Evolutionary conservation across 768 basidiomycete genomes (phyloP), one percentile per base, ranked within the genome.

Genomic region (Psilocybe tampanensis): DNA sequence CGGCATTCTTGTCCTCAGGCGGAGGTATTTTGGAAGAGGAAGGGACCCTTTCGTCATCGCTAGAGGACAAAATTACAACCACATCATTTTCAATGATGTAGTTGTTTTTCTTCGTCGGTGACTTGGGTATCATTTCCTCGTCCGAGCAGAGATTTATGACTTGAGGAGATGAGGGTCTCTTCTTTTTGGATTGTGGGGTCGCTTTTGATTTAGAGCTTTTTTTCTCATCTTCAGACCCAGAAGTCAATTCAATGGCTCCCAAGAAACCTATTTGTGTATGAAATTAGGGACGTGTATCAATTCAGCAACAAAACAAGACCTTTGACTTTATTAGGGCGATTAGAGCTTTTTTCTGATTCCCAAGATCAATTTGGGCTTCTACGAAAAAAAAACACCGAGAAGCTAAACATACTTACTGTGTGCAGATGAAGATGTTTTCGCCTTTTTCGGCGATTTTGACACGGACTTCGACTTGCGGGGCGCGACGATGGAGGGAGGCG

Each of bases 131-230:
- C 12, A 17, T 23, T n/a, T 63, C 57, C 13, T 57, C 51, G 32
- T 66, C 67, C 8, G 68, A 67, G 50, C 68, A 69, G 22, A 69
- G 53, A 51, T 69, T 58, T 26, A 69, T 69, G 8, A 69, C 42
- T 33, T 61, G 52, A 2, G 56, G 21, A 1, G 44, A 13, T 13
- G 36, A 13, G 15, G 36, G 36, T 13, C 15, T 39, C 3, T 21
- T 17, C 18, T 26, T 32, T 36, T 26, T 15, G 34, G 34, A 44
- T 41, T 33, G 47, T 36, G 36, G 21, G 11, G 26, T 42, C 56
- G 51, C 57, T 32, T 42, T 45, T 24, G 51, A 36, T 34, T 58
- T 64, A 32, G 42, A 47, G 26, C 34, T 22, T 8, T 18, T 41
- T 17, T 44, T 29, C n/a, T 62, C 57, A 9, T 62, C 60, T 39